These are phyloP conservation scores for Plasmodium cynomolgi DNA, from an alignment of 169 alveolate species.

Conservation along the genomic window DNA sequence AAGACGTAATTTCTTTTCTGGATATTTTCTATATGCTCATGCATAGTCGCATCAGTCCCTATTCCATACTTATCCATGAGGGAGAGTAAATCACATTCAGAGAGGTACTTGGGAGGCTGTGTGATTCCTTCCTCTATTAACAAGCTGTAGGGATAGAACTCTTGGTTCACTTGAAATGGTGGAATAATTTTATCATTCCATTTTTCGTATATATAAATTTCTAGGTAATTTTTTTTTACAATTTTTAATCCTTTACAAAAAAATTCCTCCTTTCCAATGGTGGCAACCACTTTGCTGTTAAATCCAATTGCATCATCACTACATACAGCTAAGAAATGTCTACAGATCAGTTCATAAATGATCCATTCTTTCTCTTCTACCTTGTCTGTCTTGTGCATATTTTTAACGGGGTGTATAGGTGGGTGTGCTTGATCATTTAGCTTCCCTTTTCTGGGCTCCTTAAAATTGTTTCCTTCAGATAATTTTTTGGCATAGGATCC, in stretches of 20 bases:
- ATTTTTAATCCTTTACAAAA: constrained; percentile 74
- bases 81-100: constrained; percentile 96
- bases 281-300: constrained; percentile 79
- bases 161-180: constrained; percentile 41
- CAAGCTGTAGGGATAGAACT: constrained; percentile 36
- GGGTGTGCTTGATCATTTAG: constrained; percentile 99
- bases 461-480: constrained; percentile 8
- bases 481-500: constrained; percentile 92
- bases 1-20: constrained; percentile 96
- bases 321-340: constrained; percentile 90
- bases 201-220: constrained; percentile 68
- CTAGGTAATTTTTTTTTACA: constrained; percentile 59
- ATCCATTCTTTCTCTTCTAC: constrained; percentile 82
- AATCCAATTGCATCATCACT: constrained; percentile 87
- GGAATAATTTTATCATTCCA: constrained; percentile 73
- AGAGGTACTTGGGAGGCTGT: constrained; percentile 95
- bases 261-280: constrained; percentile 47
- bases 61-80: constrained; percentile 97
- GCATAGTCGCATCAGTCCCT: constrained; percentile 99
- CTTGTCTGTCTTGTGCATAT: constrained; percentile 83
- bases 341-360: constrained; percentile 86
- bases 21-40: constrained; percentile 97
- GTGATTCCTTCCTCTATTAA: constrained; percentile 71
- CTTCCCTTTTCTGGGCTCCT: constrained; percentile 90
- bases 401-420: constrained; percentile 99